Base-by-base conservation (phyloP, 306 rosid genomes). In the Hippophae tibetana region DNA sequence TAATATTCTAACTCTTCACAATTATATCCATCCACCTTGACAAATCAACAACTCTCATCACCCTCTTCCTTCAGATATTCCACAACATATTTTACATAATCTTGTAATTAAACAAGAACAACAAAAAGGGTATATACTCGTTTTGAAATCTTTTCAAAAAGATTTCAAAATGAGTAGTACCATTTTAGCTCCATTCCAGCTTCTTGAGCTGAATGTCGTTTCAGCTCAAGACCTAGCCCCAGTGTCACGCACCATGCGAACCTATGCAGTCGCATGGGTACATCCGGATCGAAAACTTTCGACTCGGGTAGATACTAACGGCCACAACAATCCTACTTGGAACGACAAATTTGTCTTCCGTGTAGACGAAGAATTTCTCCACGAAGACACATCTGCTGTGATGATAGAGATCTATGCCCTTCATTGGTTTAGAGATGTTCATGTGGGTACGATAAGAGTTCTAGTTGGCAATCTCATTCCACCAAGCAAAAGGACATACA, bases 301-400 rank as follows among this genome's bases (percentile, higher is more conserved):
- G 8, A 93, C 99, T 0, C 64, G 85, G 0, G 89, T 86, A 9
- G 99, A 93, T 73, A 77, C 94, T 0, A 55, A 77, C 0, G 89
- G 94, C 5, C 88, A 86, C 65, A 74, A 60, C 42, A 84, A 88
- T 65, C 99, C 95, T 0, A 69, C 87, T 0, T 93, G 99, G 99
- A 88, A 93, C 46, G 99, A 93, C 66, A 93, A 89, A 65, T 93
- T 93, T 10, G 94, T 88, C 0, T 93, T 93, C 27, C 86, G 94
- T 0, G 82, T 93, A 0, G 95, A 89, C 0, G 87, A 86, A 0
- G 94, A 80, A 0, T 93, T 93, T 54, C 56, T 93, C 6, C 76
- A 73, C 3, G 59, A 74, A 2, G 95, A 88, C 41, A 76, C 79
- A 0, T 82, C 97, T 0, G 75, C 78, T 0, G 74, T 93, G 27